Percentiles rank a stretch among this genome's conserved stretches.
phyloP scores from a whole-genome alignment of 495 filamentous ascomycete species.

The Mytilinidion resinicola region DNA sequence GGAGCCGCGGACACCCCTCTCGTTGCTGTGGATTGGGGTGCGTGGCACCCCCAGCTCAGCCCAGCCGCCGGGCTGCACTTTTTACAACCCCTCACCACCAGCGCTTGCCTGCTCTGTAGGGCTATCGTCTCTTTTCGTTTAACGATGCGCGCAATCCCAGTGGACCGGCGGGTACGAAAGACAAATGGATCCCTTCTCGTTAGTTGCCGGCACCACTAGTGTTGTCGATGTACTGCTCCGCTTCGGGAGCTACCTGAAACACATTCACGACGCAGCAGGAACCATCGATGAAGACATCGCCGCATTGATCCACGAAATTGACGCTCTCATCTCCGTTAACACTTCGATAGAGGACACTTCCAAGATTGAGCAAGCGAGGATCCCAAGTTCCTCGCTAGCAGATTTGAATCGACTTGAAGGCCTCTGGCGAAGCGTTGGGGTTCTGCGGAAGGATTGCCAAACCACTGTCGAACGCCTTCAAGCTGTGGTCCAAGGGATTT shows the following conservation, averaged over 20 bases:
- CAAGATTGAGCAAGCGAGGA: background rate
- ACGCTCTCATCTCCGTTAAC: slow-evolving; percentile 1
- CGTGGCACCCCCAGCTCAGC: no score
- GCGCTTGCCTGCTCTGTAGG: no score
- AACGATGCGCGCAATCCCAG: no score
- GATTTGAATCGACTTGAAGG: background rate
- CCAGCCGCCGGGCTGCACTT: no score
- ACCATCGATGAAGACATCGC: background rate
- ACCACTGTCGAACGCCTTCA: background rate
- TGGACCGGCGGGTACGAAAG: no score
- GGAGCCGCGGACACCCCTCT: no score
- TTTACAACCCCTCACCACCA: no score
- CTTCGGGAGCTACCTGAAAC: background rate
- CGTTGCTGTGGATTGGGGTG: no score
- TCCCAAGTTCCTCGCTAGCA: background rate
- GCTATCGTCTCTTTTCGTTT: no score
- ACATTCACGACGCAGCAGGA: background rate
- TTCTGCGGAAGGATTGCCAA: background rate
- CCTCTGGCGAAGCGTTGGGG: background rate
- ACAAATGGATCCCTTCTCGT: background rate
- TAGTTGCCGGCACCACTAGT: background rate
- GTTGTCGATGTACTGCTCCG: background rate
- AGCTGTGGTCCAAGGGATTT: background rate
- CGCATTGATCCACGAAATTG: background rate
- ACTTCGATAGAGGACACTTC: background rate